Conservation (phyloP, 2,329 filamentous ascomycete species). For the Colletotrichum endophyticum region DNA sequence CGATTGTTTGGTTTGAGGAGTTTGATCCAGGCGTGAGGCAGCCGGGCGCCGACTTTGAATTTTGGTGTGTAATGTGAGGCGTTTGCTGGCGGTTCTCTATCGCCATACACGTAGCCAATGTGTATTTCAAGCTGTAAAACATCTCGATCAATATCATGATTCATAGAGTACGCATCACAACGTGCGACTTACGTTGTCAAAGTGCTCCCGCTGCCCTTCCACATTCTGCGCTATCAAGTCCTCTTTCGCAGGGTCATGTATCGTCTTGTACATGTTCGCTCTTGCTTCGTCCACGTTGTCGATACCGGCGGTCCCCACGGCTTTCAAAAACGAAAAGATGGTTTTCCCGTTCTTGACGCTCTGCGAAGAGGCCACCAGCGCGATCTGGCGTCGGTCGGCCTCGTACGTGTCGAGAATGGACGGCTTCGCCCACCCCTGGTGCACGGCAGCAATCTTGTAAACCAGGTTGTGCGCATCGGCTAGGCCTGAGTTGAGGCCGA, state of each 20-base stretch:
- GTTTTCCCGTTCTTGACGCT: constrained; percentile 48
- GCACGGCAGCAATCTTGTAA: constrained; percentile 41
- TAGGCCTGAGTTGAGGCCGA: constrained; percentile 35
- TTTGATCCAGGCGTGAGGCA: constrained; percentile 45
- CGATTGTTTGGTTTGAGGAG: not conserved
- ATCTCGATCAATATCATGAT: not conserved
- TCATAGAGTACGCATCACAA: fast-evolving
- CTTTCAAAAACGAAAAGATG: constrained; percentile 45
- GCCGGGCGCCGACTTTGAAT: constrained; percentile 40
- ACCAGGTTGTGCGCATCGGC: constrained; percentile 36
- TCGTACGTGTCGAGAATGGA: constrained; percentile 40
- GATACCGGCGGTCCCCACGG: constrained; percentile 36
- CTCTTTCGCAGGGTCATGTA: constrained; percentile 32
- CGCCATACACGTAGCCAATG: constrained; percentile 48
- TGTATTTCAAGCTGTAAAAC: constrained; percentile 38
- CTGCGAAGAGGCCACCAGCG: constrained; percentile 42
- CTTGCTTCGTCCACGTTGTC: constrained; percentile 31
- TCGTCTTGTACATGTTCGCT: constrained; percentile 30
- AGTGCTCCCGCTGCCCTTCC: constrained; percentile 43
- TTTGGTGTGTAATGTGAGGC: constrained; percentile 40
- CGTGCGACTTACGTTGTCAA: constrained; percentile 35
- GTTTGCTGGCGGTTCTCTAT: constrained; percentile 31
- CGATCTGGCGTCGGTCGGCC: constrained; percentile 40
- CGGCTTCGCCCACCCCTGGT: constrained; percentile 31
- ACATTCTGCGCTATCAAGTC: constrained; percentile 34